Conservation (phyloP, 345 rosid species). For the Eucalyptus sp. region DNA sequence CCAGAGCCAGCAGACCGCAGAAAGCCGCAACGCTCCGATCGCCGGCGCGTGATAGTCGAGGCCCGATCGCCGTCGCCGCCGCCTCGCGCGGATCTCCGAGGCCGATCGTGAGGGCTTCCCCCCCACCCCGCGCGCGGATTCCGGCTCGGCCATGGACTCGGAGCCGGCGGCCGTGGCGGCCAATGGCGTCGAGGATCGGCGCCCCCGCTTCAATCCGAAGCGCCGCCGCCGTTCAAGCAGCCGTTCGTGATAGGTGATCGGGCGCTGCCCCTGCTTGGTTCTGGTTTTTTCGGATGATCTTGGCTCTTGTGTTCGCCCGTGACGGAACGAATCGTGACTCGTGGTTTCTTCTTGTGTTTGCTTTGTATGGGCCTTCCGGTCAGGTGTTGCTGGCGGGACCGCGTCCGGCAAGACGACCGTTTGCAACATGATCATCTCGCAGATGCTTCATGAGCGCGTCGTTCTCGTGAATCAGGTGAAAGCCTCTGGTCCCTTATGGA, state of each 20-base stretch:
- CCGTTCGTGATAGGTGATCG: constrained; percentile 66
- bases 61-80: neutral
- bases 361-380: neutral
- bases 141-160: constrained; percentile 16
- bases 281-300: neutral
- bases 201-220: constrained; percentile 8
- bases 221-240: constrained; percentile 30
- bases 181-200: constrained; percentile 9
- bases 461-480: constrained; percentile 77
- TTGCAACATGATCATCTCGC: constrained; percentile 90
- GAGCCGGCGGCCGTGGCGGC: neutral
- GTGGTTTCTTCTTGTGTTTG: neutral
- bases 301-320: neutral
- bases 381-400: constrained; percentile 90
- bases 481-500: neutral
- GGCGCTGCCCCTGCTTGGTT: neutral
- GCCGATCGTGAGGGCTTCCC: neutral
- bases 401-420: constrained; percentile 96
- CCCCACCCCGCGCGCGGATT: neutral
- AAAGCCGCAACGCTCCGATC: neutral
- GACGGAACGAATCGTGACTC: neutral
- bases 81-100: neutral
- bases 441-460: constrained; percentile 71
- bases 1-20: no score
- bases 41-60: neutral